These are phyloP conservation scores for Pleodorina starrii DNA, from an alignment of 139 green algal genomes.

Conservation along the genomic window DNA sequence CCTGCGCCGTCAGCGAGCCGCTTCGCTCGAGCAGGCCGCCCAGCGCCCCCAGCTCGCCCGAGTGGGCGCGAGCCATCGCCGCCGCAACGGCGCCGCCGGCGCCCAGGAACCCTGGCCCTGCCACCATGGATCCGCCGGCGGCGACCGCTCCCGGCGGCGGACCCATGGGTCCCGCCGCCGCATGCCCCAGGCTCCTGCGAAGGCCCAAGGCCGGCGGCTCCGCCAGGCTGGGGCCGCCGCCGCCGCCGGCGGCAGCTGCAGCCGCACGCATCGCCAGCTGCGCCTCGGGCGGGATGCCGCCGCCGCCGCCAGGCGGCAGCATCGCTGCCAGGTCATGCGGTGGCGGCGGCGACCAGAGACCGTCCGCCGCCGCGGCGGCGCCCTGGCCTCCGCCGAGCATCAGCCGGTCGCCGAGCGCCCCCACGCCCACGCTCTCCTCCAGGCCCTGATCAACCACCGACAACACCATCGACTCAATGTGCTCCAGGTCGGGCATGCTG, in stretches of 20 bases:
- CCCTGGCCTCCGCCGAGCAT: background rate
- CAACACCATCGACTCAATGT: constrained; percentile 11
- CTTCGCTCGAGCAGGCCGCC: background rate
- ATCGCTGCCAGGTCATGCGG: background rate
- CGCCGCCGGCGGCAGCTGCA: background rate
- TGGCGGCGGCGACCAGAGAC: background rate
- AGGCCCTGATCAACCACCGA: constrained; percentile 46
- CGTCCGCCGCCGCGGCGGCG: background rate
- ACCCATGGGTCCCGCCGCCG: background rate
- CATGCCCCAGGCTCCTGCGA: background rate
- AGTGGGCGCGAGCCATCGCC: background rate
- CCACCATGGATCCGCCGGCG: background rate
- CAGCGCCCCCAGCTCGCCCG: background rate
- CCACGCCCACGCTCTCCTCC: constrained; percentile 31
- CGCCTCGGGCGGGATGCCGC: too few relatives aligned
- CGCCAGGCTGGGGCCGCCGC: background rate
- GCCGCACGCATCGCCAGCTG: too few relatives aligned
- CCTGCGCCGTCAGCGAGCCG: background rate
- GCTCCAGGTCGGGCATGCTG: background rate
- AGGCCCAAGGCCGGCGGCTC: background rate
- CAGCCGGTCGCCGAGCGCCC: background rate
- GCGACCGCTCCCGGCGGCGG: background rate
- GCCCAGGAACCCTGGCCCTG: background rate
- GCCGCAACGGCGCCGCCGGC: background rate
- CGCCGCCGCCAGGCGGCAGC: background rate